Conservation (phyloP, 2,329 filamentous ascomycete genomes). For the Ceratocystis cubensis region DNA sequence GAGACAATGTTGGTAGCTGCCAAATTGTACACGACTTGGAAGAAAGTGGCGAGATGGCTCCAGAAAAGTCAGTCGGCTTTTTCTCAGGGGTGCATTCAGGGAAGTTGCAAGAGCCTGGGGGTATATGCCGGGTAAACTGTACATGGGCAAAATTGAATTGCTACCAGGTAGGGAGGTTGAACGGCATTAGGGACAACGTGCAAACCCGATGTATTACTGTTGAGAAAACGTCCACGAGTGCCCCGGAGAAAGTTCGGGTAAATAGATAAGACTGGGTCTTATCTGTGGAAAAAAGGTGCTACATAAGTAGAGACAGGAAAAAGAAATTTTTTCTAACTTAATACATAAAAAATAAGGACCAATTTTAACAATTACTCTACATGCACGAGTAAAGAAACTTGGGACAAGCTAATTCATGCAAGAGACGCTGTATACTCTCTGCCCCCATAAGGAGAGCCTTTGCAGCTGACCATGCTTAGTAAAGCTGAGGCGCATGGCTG, state of each 20-base stretch:
- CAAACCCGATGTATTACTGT: background rate
- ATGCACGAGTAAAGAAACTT: background rate
- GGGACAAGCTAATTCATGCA: background rate
- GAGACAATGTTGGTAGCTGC: background rate
- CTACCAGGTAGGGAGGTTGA: background rate
- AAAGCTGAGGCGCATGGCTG: background rate
- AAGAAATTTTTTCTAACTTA: too few species aligned
- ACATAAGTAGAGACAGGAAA: too few species aligned
- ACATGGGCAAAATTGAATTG: background rate
- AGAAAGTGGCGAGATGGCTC: conserved; percentile 2
- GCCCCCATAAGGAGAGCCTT: background rate
- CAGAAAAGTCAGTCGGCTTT: background rate
- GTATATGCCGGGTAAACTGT: background rate
- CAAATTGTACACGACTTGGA: background rate
- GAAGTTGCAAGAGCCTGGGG: background rate
- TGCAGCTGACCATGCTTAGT: background rate
- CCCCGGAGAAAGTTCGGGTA: too few species aligned
- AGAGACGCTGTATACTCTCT: background rate
- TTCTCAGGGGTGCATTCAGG: background rate
- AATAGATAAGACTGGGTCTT: too few species aligned
- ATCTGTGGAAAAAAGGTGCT: too few species aligned
- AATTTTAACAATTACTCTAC: background rate
- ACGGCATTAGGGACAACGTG: background rate
- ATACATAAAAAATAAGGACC: too few species aligned
- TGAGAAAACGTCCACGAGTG: too few species aligned